Conservation (phyloP, 345 rosid genomes). For the Salix koriyanagi region DNA sequence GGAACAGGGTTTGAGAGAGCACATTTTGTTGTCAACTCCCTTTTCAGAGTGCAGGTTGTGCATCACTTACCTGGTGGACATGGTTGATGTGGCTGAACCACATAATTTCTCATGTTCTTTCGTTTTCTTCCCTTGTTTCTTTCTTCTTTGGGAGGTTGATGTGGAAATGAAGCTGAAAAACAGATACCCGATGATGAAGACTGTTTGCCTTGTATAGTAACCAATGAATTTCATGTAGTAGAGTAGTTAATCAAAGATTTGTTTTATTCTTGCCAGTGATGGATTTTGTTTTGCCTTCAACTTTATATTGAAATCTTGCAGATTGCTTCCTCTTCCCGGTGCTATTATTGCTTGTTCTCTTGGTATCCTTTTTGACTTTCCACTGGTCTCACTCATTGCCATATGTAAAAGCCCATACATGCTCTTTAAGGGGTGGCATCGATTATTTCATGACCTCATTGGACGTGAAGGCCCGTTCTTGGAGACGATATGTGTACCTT, state of each 20-base stretch:
- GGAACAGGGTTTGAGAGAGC: too few species aligned
- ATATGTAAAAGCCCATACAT: constrained; percentile 80
- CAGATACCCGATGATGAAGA: neutral
- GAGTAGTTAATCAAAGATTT: neutral
- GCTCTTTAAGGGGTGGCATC: constrained; percentile 95
- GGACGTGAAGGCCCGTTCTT: constrained; percentile 98
- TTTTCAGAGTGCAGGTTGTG: too few species aligned
- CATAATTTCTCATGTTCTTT: too few species aligned
- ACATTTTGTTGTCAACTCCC: too few species aligned
- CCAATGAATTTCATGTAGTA: neutral
- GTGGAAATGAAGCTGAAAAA: neutral
- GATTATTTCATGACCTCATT: constrained; percentile 77
- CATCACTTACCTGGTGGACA: too few species aligned
- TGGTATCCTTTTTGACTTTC: constrained; percentile 66
- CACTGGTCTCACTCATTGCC: constrained; percentile 64
- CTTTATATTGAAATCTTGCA: constrained; percentile 24
- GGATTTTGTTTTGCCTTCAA: neutral
- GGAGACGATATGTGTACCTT: constrained; percentile 96
- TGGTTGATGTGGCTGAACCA: too few species aligned
- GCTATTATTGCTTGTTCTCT: constrained; percentile 59
- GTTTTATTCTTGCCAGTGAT: neutral
- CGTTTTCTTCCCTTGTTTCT: too few species aligned
- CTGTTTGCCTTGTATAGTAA: too few species aligned
- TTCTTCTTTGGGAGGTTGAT: too few species aligned
- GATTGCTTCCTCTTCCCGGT: constrained; percentile 67